Evolutionary conservation across 129 eudicot genomes (phyloP).

Genomic region (Lonicera japonica): DNA sequence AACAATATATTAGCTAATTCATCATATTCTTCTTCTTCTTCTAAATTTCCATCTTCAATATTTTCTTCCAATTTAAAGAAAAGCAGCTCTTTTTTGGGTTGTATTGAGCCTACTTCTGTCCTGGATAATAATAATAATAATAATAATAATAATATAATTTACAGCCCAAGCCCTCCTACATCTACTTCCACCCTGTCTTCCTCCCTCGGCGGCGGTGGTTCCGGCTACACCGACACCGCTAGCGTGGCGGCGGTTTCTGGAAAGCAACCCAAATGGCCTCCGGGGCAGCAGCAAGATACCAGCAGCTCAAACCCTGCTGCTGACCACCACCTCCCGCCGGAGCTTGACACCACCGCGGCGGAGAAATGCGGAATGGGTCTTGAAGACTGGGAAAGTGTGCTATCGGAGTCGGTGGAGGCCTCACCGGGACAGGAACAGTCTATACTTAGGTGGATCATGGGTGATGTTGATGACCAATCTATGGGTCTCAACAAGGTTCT

Average conservation of each 20-base stretch:
- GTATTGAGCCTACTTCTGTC: slow-evolving; percentile 69
- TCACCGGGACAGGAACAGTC: slow-evolving; percentile 50
- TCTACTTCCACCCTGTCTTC: slow-evolving; percentile 82
- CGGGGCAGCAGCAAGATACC: neutral
- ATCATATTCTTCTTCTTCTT: slow-evolving; percentile 25
- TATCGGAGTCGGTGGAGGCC: slow-evolving; percentile 41
- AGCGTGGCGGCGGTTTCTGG: slow-evolving; percentile 76
- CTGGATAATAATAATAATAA: no score
- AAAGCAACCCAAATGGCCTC: slow-evolving; percentile 14
- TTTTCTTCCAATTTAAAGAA: neutral
- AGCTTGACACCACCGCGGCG: slow-evolving; percentile 12
- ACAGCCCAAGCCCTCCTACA: slow-evolving; percentile 57
- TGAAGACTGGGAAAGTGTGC: slow-evolving; percentile 62
- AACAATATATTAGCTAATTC: neutral
- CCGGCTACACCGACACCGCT: slow-evolving; percentile 38
- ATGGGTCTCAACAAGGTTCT: slow-evolving; percentile 62
- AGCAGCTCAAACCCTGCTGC: slow-evolving; percentile 46
- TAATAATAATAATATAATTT: slow-evolving; percentile 16
- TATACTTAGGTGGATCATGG: slow-evolving; percentile 79
- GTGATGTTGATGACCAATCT: slow-evolving; percentile 71
- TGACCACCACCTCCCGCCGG: slow-evolving; percentile 34
- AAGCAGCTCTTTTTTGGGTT: neutral
- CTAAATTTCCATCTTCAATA: neutral
- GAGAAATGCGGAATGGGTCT: slow-evolving; percentile 47
- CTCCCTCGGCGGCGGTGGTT: slow-evolving; percentile 29